Percentiles rank a stretch among this genome's conserved stretches.
Conservation (phyloP, 164 flowering plant species). For the Tetracentron sinense region DNA sequence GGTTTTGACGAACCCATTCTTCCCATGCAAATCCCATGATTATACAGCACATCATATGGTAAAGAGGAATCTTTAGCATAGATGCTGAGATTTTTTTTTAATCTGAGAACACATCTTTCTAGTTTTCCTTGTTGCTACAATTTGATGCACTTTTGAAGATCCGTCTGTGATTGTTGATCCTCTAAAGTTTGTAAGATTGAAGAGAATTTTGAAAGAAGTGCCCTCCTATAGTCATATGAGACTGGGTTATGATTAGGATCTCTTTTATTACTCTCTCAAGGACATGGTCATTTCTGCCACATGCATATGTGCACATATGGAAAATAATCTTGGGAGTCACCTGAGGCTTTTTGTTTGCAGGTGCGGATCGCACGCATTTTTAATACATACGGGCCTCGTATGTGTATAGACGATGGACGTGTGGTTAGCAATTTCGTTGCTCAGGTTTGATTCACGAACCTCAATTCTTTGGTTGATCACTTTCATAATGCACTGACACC, state of each 20-base stretch:
- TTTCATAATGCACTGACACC: background rate
- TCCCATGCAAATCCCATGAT: no score
- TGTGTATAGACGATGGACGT: conserved; percentile 96
- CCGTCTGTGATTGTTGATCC: background rate
- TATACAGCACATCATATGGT: no score
- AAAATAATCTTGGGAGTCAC: background rate
- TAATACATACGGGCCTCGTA: conserved; percentile 93
- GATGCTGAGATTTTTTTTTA: background rate
- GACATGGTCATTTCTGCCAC: background rate
- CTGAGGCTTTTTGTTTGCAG: conserved; percentile 36
- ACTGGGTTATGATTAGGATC: background rate
- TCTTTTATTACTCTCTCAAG: background rate
- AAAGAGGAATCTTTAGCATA: background rate
- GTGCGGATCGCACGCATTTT: conserved; percentile 93
- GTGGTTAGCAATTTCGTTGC: conserved; percentile 96
- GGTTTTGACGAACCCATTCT: no score
- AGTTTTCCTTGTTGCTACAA: no score
- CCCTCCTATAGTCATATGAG: no score
- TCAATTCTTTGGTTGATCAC: conserved; percentile 1
- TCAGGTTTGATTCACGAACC: conserved; percentile 50
- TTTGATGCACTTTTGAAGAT: background rate
- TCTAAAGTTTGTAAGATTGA: no score
- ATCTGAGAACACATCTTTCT: background rate
- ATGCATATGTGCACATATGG: background rate
- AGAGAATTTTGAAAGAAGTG: no score